These are phyloP conservation scores for Paralagenidium karlingii DNA, from an alignment of 352 stramenopile genomes.

Conservation along the genomic window DNA sequence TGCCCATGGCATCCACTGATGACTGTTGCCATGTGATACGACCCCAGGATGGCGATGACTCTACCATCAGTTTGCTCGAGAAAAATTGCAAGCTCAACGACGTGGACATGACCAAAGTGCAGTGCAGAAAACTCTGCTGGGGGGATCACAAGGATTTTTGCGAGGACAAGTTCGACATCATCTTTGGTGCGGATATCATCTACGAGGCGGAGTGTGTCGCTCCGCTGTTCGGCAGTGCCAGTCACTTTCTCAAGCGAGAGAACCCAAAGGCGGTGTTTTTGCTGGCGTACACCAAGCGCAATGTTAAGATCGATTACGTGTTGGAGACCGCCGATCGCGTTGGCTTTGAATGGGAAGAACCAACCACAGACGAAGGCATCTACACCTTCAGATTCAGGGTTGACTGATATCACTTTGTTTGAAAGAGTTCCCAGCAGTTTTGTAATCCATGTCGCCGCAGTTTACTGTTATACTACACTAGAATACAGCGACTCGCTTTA, in stretches of 20 bases:
- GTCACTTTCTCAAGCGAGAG: slow-evolving; percentile 21
- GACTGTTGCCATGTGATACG: background rate
- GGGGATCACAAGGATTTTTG: slow-evolving; percentile 24
- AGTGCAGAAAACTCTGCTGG: slow-evolving; percentile 37
- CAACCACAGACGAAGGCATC: slow-evolving; percentile 35
- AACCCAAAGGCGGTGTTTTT: slow-evolving; percentile 27
- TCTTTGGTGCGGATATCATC: slow-evolving; percentile 48
- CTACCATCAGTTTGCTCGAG: slow-evolving; percentile 26
- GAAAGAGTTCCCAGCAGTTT: too few species aligned
- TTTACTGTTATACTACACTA: too few species aligned
- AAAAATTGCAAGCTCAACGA: slow-evolving; percentile 44
- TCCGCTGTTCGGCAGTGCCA: slow-evolving; percentile 33
- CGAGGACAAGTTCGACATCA: slow-evolving; percentile 29
- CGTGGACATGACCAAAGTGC: slow-evolving; percentile 16
- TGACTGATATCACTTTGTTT: too few species aligned
- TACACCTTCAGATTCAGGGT: slow-evolving; percentile 26
- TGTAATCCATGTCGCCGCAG: too few species aligned
- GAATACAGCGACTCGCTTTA: too few species aligned
- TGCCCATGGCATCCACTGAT: background rate
- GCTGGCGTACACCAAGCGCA: slow-evolving; percentile 50
- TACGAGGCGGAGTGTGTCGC: slow-evolving; percentile 46
- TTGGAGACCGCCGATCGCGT: slow-evolving; percentile 33
- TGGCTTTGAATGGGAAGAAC: slow-evolving; percentile 43
- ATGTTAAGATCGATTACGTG: slow-evolving; percentile 55
- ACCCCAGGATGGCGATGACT: slow-evolving; percentile 28